Percentiles rank a stretch among this genome's conserved stretches.
phyloP scores from a whole-genome alignment of 2,329 filamentous ascomycete genomes.

The Coleophoma cylindrospora region DNA sequence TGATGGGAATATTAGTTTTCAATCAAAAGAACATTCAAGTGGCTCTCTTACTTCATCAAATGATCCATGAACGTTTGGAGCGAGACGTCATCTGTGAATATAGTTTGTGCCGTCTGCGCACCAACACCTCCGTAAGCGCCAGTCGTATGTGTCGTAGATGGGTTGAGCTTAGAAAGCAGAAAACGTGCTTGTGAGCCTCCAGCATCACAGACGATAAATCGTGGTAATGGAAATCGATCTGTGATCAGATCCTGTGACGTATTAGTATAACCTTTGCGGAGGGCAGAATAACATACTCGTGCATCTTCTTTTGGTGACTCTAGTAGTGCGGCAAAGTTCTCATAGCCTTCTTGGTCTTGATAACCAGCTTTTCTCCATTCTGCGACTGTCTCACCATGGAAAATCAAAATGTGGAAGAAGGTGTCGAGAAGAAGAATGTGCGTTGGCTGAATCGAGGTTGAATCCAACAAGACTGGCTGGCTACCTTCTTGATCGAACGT shows the following conservation, averaged over 20 bases:
- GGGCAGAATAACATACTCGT: constrained; percentile 56
- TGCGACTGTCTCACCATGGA: constrained; percentile 96
- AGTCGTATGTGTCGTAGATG: constrained; percentile 92
- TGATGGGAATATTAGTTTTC: constrained; percentile 19
- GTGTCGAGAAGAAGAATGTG: constrained; percentile 94
- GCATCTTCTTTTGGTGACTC: constrained; percentile 97
- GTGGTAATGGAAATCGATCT: constrained; percentile 94
- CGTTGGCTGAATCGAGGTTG: constrained; percentile 89
- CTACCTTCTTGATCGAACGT: constrained; percentile 93
- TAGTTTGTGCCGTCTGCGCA: constrained; percentile 86
- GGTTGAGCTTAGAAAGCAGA: constrained; percentile 93
- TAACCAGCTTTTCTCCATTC: constrained; percentile 98
- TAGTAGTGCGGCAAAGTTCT: constrained; percentile 84
- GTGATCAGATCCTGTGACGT: constrained; percentile 77
- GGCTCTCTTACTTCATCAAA: constrained; percentile 82
- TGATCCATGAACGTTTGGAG: constrained; percentile 99
- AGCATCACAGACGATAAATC: constrained; percentile 98
- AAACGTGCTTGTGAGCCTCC: constrained; percentile 97
- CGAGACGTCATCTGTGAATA: constrained; percentile 98
- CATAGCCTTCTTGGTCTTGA: constrained; percentile 96
- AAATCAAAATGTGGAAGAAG: constrained; percentile 99
- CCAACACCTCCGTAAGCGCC: constrained; percentile 86
- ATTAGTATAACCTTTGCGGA: constrained; percentile 13
- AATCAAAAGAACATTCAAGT: constrained; percentile 6
- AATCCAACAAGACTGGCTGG: constrained; percentile 91